A percentile compares a stretch with the other conserved stretches of the same genome.
These are phyloP conservation scores for Fereydounia khargensis DNA, from an alignment of 1,284 basidiomycete species.

Conservation along the genomic window DNA sequence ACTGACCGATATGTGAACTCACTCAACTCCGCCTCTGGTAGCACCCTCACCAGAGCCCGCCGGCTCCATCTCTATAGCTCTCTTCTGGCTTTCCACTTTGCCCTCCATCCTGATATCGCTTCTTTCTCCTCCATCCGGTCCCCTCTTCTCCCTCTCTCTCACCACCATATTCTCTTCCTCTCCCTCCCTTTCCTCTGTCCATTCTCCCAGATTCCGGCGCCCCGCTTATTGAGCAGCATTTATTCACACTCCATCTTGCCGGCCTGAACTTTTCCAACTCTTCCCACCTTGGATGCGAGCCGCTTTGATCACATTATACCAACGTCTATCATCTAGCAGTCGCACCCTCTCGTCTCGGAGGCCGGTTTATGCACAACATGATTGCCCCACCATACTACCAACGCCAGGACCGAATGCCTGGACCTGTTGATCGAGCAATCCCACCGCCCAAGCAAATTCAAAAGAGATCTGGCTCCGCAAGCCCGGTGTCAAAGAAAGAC, in stretches of 20 bases:
- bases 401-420: too few relatives aligned
- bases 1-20: too few relatives aligned
- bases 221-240: not conserved
- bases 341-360: too few relatives aligned
- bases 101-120: not conserved
- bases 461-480: too few relatives aligned
- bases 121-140: not conserved
- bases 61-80: too few relatives aligned
- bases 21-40: too few relatives aligned
- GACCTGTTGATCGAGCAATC: not conserved
- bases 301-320: not conserved
- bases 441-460: not conserved
- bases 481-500: conserved; percentile 26
- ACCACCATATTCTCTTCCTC: not conserved
- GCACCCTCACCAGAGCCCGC: too few relatives aligned
- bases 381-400: not conserved
- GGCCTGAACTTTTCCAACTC: conserved; percentile 1
- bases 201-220: too few relatives aligned
- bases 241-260: conserved; percentile 1
- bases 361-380: not conserved
- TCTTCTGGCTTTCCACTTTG: not conserved
- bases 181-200: not conserved
- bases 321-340: not conserved
- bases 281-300: conserved; percentile 1
- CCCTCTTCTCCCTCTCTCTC: not conserved